phyloP scores from a whole-genome alignment of 2,329 filamentous ascomycete species.

The Colletotrichum melonis region DNA sequence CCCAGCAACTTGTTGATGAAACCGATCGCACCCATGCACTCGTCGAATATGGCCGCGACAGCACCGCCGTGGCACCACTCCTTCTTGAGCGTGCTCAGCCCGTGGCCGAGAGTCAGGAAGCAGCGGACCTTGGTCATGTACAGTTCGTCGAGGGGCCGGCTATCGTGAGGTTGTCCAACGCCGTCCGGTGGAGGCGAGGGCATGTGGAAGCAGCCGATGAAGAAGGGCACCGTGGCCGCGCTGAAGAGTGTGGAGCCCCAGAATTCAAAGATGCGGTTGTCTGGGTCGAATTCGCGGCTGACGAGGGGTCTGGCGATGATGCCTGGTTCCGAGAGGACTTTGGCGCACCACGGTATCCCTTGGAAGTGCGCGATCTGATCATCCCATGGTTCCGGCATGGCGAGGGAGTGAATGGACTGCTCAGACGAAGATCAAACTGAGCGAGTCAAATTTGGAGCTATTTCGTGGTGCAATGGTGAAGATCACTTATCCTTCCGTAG shows the following conservation, averaged over 20 bases:
- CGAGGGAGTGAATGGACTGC: not conserved
- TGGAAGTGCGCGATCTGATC: not conserved
- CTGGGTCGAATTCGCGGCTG: constrained; percentile 5
- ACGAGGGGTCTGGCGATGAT: not conserved
- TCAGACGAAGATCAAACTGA: not conserved
- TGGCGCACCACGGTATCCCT: constrained; percentile 3
- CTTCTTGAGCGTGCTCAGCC: not conserved
- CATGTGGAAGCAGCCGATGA: constrained; percentile 9
- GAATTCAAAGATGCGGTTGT: not conserved
- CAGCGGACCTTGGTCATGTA: not conserved
- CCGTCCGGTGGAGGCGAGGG: not conserved
- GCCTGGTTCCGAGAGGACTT: not conserved
- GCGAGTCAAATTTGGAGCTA: not conserved
- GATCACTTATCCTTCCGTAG: not conserved
- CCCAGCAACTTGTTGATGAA: constrained; percentile 3
- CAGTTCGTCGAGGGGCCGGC: not conserved
- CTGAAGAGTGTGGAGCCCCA: constrained; percentile 3
- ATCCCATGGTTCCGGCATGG: not conserved
- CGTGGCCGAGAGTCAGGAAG: not conserved
- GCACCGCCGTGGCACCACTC: not conserved
- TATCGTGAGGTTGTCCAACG: no score
- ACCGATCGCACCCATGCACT: not conserved
- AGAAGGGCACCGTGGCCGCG: not conserved
- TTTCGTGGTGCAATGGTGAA: not conserved
- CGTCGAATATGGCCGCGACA: not conserved